Evolutionary conservation across 2,329 filamentous ascomycete species (phyloP).

Genomic region (Whalleya microplaca): DNA sequence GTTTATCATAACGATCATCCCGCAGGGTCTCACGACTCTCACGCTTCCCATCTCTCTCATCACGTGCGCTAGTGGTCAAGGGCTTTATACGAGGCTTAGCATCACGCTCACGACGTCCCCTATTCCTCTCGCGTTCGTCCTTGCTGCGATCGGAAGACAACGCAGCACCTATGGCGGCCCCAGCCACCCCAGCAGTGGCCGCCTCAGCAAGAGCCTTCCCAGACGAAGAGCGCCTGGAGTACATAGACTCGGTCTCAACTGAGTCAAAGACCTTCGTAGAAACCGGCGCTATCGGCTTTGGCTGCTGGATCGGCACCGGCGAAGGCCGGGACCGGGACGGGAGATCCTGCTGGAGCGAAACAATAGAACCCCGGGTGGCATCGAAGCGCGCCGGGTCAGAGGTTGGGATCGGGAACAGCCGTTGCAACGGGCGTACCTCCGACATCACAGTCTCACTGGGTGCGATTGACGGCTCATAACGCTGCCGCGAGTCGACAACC

Average conservation of each 20-base stretch:
- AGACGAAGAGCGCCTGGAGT: slow-evolving; percentile 41
- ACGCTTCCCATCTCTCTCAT: slow-evolving; percentile 30
- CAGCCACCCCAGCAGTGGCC: slow-evolving; percentile 53
- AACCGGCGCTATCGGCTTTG: slow-evolving; percentile 76
- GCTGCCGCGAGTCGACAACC: slow-evolving; percentile 30
- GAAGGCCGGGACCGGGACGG: slow-evolving; percentile 54
- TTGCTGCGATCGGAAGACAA: slow-evolving; percentile 44
- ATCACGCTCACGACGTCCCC: slow-evolving; percentile 38
- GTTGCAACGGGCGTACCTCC: slow-evolving; percentile 54
- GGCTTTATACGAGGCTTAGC: slow-evolving; percentile 37
- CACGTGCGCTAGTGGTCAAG: slow-evolving; percentile 18
- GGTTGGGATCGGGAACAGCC: slow-evolving; percentile 69
- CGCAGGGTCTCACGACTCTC: slow-evolving; percentile 35
- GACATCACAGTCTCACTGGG: slow-evolving; percentile 42
- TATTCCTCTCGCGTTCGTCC: slow-evolving; percentile 35
- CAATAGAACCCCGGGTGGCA: slow-evolving; percentile 53
- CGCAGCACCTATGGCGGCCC: slow-evolving; percentile 52
- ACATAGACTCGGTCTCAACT: slow-evolving; percentile 43
- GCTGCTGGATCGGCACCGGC: slow-evolving; percentile 78
- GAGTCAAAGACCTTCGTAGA: slow-evolving; percentile 69
- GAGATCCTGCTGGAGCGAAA: slow-evolving; percentile 46
- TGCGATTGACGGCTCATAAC: slow-evolving; percentile 42
- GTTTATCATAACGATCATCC: slow-evolving; percentile 30
- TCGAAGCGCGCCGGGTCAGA: slow-evolving; percentile 68
- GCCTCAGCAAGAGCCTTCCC: slow-evolving; percentile 47